Percentiles rank a stretch among this genome's conserved stretches.
Conservation (phyloP, 2,329 filamentous ascomycete genomes). For the Colletotrichum sp. region DNA sequence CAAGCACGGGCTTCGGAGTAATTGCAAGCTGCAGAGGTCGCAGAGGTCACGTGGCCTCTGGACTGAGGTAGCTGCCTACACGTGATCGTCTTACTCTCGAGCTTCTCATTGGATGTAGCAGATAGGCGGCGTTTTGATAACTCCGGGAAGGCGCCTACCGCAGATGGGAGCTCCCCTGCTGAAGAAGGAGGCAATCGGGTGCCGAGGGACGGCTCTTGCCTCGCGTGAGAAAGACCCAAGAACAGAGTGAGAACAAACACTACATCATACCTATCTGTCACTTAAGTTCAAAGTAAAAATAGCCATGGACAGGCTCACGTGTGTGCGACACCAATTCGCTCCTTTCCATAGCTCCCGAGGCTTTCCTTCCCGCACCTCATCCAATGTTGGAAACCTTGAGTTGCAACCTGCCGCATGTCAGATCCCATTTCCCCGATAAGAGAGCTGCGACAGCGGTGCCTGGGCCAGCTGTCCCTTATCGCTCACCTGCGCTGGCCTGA, state of each 20-base stretch:
- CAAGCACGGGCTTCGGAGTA: background rate
- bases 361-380: conserved; percentile 2
- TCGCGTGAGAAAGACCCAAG: background rate
- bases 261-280: background rate
- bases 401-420: conserved; percentile 14
- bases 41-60: background rate
- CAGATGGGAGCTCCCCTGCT: background rate
- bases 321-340: background rate
- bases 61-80: background rate
- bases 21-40: background rate
- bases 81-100: background rate
- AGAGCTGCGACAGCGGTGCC: background rate
- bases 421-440: background rate
- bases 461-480: background rate
- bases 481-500: background rate
- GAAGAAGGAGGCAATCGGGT: background rate
- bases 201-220: background rate
- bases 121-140: background rate
- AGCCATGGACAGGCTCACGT: background rate
- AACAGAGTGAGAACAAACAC: background rate
- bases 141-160: background rate
- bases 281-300: background rate
- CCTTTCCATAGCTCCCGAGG: background rate
- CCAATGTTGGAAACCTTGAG: background rate
- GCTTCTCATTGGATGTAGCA: background rate